Evolutionary conservation across 495 filamentous ascomycete species (phyloP).

Genomic region (Talaromyces stipitatus): DNA sequence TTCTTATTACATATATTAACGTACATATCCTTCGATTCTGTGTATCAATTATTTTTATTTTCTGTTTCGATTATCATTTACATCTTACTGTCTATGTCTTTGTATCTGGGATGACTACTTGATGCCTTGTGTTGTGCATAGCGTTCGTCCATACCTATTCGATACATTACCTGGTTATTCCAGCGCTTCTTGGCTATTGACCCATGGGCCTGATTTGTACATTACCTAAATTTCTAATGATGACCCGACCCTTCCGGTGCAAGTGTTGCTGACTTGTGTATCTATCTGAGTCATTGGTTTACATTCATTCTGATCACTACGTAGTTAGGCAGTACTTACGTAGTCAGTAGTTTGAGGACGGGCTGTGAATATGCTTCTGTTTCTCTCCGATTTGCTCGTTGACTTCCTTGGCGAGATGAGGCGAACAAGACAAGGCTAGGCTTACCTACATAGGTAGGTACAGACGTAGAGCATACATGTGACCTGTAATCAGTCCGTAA

Average conservation of each 20-base stretch:
- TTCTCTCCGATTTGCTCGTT: not conserved
- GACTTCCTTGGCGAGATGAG: not conserved
- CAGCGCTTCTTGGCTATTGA: not conserved
- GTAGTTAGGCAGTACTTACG: too few species aligned
- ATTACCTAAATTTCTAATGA: not conserved
- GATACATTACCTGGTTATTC: not conserved
- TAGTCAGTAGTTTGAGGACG: not conserved
- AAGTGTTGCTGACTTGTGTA: too few species aligned
- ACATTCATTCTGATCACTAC: too few species aligned
- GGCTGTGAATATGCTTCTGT: not conserved
- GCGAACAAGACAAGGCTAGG: not conserved
- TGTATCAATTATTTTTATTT: not conserved
- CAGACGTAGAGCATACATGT: not conserved
- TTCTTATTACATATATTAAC: not conserved
- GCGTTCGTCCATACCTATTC: not conserved
- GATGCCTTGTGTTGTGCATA: too few species aligned
- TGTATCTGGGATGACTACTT: not conserved
- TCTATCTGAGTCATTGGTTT: too few species aligned
- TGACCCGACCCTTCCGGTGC: not conserved
- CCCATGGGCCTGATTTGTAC: not conserved
- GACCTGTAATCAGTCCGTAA: not conserved
- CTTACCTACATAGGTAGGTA: not conserved
- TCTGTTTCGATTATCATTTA: not conserved
- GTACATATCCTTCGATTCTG: not conserved
- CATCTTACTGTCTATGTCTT: not conserved